Evolutionary conservation across 2,329 filamentous ascomycete species (phyloP), one percentile per base, ranked within the genome.

Genomic region (Fusarium acutatum): DNA sequence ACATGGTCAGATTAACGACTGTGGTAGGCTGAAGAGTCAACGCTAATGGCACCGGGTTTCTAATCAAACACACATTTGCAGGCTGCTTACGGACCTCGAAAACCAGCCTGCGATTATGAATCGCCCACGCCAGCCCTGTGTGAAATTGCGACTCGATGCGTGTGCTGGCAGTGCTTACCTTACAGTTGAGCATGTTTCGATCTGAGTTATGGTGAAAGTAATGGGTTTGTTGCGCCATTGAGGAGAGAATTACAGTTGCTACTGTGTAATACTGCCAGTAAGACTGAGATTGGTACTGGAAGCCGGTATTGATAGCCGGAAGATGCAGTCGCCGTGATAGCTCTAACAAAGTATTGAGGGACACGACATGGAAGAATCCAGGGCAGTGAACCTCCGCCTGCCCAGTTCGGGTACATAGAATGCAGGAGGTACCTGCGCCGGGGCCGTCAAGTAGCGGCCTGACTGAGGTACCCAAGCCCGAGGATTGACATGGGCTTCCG

Each of bases 101-200:
- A 53, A n/a, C 47, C 53, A 62, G 60, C 57, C 67, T 63, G 28
- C 62, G 72, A 75, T 75, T 75, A 75, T 75, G 72, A 75, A 75
- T 75, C 72, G 73, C 59, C 60, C 61, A 61, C 60, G 67, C 58
- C 60, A 74, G 43, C 70, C 73, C 43, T 75, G 73, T 75, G 73
- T 38, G 70, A 74, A 64, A 74, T 63, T 75, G 58, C 46, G 38
- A 38, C 14, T 52, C 24, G n/a, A 54, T 28, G 60, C n/a, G 57
- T 69, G 71, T 56, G 20, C 41, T 57, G 50, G 34, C 40, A 35
- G 26, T 62, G 60, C 71, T 72, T 69, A 74, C 38, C 38, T 40
- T 43, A 57, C 60, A 49, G 38, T 30, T 26, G 47, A 47, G 22
- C 38, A 40, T 54, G 50, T 40, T 28, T 38, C 26, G 24, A 40